Base-by-base conservation (phyloP, 208 protist genomes). In the Herpetomonas tarakana region DNA sequence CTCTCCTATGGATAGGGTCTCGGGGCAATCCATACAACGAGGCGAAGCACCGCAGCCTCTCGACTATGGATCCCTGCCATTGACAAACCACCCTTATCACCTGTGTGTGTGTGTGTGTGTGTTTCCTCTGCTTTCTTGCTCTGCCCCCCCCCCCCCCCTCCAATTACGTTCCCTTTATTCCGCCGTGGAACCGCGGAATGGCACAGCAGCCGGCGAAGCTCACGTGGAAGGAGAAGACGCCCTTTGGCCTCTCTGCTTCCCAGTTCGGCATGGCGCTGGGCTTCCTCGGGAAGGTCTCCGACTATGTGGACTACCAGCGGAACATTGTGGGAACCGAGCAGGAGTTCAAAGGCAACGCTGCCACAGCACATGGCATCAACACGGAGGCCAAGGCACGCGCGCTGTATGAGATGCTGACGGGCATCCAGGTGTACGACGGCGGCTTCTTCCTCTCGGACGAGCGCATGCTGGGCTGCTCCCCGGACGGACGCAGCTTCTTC, bases 191-290 rank as follows among this genome's bases (percentile, higher is more conserved):
- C n/a, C n/a, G n/a, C n/a, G n/a, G 21, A 7, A 93, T 93, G 87
- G 81, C 83, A 22, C 84, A 94, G 46, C 79, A 88, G 21, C 82
- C 82, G 0, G 55, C 64, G 1, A 92, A 92, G 35, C 21, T 88
- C 49, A 45, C 59, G 26, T 94, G 88, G 85, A 84, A 77, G 50
- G 68, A 70, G 11, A 25, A 55, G 6, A 47, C 64, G 44, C 74
- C 70, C 16, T 71, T 83, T 66, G 88, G 90, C 14, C 53, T 96
- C 0, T 90, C 81, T 7, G 90, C 90, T 3, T 96, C 90, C 2
- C 87, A 96, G 71, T 92, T 96, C 54, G 90, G 90, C 1, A 83
- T 82, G 68, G 86, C 84, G 0, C 78, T 96, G 11, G 90, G 90
- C 14, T 88, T 91, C 55, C 74, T 71, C 55, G 90, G 90, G 38